Conservation (phyloP, 2,329 filamentous ascomycete species). For the Lanzia echinophila region DNA sequence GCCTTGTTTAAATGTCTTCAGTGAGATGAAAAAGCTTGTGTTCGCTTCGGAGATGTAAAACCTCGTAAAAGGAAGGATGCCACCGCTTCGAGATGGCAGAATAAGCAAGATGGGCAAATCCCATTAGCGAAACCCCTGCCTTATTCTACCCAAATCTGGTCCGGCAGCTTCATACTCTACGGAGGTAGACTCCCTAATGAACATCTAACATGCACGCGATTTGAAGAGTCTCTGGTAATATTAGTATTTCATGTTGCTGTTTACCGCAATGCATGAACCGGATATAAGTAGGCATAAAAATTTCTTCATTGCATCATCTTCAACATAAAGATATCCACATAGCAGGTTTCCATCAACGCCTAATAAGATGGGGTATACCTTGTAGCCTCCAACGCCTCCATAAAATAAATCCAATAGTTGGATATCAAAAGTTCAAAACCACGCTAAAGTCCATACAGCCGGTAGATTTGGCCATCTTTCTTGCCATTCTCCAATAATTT, state of each 20-base stretch:
- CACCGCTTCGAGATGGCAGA: too few relatives aligned
- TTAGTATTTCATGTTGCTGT: too few relatives aligned
- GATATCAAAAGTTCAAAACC: slow-evolving; percentile 56
- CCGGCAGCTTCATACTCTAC: too few relatives aligned
- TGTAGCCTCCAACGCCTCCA: slow-evolving; percentile 3
- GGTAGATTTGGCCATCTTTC: slow-evolving; percentile 89
- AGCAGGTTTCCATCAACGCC: background rate
- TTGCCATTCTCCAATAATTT: slow-evolving; percentile 89
- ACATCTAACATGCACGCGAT: too few relatives aligned
- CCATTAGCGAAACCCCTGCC: too few relatives aligned
- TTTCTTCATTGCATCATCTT: background rate
- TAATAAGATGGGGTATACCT: slow-evolving; percentile 8
- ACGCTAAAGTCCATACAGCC: slow-evolving; percentile 88
- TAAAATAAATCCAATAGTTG: background rate
- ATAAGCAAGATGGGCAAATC: too few relatives aligned
- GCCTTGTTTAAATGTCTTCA: background rate
- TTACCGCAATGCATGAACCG: too few relatives aligned
- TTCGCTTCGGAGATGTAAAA: background rate
- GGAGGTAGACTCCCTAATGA: too few relatives aligned
- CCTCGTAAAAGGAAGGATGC: too few relatives aligned
- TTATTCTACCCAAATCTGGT: too few relatives aligned
- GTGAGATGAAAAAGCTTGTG: background rate
- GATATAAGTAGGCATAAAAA: too few relatives aligned
- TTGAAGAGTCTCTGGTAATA: too few relatives aligned
- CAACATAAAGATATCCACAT: background rate